phyloP scores from a whole-genome alignment of 768 basidiomycete species.

The Termitomyces sp. region DNA sequence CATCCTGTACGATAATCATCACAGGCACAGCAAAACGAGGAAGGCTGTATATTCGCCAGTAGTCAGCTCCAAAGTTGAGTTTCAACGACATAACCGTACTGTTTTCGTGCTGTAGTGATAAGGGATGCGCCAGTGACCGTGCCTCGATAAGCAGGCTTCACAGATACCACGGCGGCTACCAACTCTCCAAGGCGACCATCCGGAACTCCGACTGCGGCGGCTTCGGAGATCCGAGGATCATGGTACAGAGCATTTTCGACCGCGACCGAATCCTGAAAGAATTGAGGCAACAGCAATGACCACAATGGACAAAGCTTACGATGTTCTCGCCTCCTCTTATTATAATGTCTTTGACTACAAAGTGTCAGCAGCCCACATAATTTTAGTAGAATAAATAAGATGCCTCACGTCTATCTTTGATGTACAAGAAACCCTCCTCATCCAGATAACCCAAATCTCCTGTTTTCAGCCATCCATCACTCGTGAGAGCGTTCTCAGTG shows the following conservation, averaged over 20 bases:
- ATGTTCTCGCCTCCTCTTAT: conserved; percentile 64
- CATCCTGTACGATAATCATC: conserved; percentile 45
- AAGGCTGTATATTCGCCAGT: conserved; percentile 24
- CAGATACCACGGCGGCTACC: conserved; percentile 51
- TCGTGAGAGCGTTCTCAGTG: conserved; percentile 40
- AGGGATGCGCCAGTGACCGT: conserved; percentile 46
- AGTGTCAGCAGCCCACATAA: neutral
- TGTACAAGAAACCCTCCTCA: conserved; percentile 53
- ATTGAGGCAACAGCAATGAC: neutral
- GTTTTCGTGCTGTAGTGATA: conserved; percentile 35
- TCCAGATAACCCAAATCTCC: conserved; percentile 52
- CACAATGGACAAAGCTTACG: conserved; percentile 22
- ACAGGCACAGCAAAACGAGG: conserved; percentile 57
- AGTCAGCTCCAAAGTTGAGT: neutral
- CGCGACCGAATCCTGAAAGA: conserved; percentile 45
- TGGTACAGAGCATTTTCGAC: conserved; percentile 58
- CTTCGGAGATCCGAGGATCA: conserved; percentile 49
- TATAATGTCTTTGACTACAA: conserved; percentile 56
- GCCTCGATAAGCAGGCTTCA: conserved; percentile 40
- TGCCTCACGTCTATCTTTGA: conserved; percentile 46
- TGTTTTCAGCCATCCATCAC: conserved; percentile 54
- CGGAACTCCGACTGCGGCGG: conserved; percentile 55
- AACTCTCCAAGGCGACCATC: conserved; percentile 56
- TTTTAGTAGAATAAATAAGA: neutral
- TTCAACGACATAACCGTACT: conserved; percentile 25